Conservation (phyloP, 2,329 filamentous ascomycete species). For the Trichoderma endophyticum region DNA sequence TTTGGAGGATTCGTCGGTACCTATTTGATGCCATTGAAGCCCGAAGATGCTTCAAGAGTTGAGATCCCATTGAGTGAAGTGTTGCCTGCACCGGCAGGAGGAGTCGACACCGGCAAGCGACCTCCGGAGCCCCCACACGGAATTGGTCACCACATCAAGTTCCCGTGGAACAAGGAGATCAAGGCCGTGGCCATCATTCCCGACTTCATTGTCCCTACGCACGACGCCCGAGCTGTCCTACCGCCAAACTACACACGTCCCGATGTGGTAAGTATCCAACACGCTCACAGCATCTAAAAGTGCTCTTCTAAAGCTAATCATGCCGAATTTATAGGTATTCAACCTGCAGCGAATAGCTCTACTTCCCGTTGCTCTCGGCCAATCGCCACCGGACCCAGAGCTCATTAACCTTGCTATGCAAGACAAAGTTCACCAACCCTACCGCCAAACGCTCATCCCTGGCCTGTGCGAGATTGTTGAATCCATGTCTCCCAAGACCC, state of each 20-base stretch:
- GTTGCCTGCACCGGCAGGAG: slow-evolving; percentile 82
- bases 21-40: slow-evolving; percentile 87
- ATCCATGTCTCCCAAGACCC: slow-evolving; percentile 82
- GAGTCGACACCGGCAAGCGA: slow-evolving; percentile 80
- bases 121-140: slow-evolving; percentile 87
- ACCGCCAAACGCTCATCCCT: slow-evolving; percentile 86
- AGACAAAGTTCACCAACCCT: slow-evolving; percentile 96
- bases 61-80: slow-evolving; percentile 96
- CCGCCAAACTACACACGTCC: slow-evolving; percentile 74
- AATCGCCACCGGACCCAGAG: slow-evolving; percentile 85
- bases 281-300: too few species aligned
- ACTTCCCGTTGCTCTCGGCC: slow-evolving; percentile 82
- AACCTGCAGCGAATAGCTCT: slow-evolving; percentile 93
- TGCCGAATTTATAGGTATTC: slow-evolving; percentile 60
- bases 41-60: slow-evolving; percentile 82
- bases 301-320: not conserved
- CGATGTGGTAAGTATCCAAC: slow-evolving; percentile 67
- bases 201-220: slow-evolving; percentile 92
- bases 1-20: slow-evolving; percentile 97
- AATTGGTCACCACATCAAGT: slow-evolving; percentile 96
- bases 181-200: slow-evolving; percentile 97
- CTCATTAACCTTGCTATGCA: slow-evolving; percentile 98
- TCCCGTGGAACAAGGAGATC: slow-evolving; percentile 89
- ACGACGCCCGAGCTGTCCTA: slow-evolving; percentile 81
- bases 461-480: slow-evolving; percentile 87